Conservation (phyloP, 1,284 basidiomycete genomes). For the Cystobasidium pallidum region DNA sequence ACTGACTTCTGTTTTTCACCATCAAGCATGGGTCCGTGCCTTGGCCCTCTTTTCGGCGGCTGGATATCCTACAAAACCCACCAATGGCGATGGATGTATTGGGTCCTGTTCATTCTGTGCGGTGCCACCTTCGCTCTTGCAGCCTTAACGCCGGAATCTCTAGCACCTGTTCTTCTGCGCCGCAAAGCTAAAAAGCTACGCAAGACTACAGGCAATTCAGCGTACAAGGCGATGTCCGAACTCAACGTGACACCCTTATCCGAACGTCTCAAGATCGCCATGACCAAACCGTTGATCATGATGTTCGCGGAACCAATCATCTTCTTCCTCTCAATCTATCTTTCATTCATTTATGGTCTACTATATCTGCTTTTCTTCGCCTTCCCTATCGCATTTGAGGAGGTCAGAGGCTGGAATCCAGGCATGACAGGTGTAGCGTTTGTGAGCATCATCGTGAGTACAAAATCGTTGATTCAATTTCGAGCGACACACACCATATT, state of each 20-base stretch:
- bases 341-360: slow-evolving; percentile 64
- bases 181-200: slow-evolving; percentile 63
- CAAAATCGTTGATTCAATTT: too few species aligned
- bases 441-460: slow-evolving; percentile 56
- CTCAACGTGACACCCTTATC: slow-evolving; percentile 59
- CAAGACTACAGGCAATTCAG: slow-evolving; percentile 56
- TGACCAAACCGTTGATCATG: slow-evolving; percentile 54
- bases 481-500: too few species aligned
- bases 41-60: slow-evolving; percentile 55
- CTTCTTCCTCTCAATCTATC: slow-evolving; percentile 67
- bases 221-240: slow-evolving; percentile 59
- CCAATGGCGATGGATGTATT: slow-evolving; percentile 74
- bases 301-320: slow-evolving; percentile 71
- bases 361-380: slow-evolving; percentile 54
- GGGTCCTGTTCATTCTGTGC: slow-evolving; percentile 65
- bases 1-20: too few species aligned
- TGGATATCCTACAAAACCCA: slow-evolving; percentile 55
- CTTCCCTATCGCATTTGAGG: slow-evolving; percentile 59
- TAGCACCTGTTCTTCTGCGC: slow-evolving; percentile 56
- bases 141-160: slow-evolving; percentile 59
- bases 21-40: slow-evolving; percentile 35
- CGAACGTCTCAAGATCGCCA: slow-evolving; percentile 59
- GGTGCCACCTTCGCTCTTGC: slow-evolving; percentile 45
- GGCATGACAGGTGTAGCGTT: slow-evolving; percentile 60
- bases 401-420: slow-evolving; percentile 59